These are phyloP conservation scores for Penicillium aurantiogriseum DNA, from an alignment of 2,329 filamentous ascomycete genomes.

Conservation along the genomic window DNA sequence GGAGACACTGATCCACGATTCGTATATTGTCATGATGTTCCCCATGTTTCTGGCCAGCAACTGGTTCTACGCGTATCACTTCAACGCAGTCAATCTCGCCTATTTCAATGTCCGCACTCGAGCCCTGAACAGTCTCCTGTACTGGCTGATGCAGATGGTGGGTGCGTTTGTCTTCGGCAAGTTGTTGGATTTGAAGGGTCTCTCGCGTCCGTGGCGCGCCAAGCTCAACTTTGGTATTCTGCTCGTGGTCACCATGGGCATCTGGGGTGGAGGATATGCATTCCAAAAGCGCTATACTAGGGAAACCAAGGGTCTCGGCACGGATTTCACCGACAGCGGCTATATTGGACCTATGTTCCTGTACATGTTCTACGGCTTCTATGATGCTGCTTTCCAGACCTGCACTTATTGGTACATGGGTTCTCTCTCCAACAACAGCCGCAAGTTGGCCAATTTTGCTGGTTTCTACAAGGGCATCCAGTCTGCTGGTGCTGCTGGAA, in stretches of 20 bases:
- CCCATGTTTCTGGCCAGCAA: constrained; percentile 80
- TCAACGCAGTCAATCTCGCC: constrained; percentile 69
- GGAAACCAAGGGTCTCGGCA: constrained; percentile 32
- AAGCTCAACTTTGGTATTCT: constrained; percentile 62
- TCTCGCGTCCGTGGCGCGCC: constrained; percentile 67
- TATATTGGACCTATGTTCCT: constrained; percentile 81
- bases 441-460: constrained; percentile 87
- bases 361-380: constrained; percentile 88
- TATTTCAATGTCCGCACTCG: constrained; percentile 73
- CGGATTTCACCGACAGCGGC: constrained; percentile 66
- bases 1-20: constrained; percentile 68
- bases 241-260: constrained; percentile 67
- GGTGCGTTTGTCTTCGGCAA: constrained; percentile 73
- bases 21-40: constrained; percentile 72
- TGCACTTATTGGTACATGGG: constrained; percentile 96
- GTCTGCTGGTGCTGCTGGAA: constrained; percentile 73
- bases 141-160: constrained; percentile 75
- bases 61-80: constrained; percentile 78
- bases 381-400: constrained; percentile 87
- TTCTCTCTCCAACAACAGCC: constrained; percentile 84
- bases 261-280: constrained; percentile 81
- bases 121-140: constrained; percentile 74
- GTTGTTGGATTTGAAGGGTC: constrained; percentile 59
- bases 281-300: constrained; percentile 66
- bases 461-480: constrained; percentile 90